phyloP scores from a whole-genome alignment of 179 eudicot species.

The Beta macrorhiza region DNA sequence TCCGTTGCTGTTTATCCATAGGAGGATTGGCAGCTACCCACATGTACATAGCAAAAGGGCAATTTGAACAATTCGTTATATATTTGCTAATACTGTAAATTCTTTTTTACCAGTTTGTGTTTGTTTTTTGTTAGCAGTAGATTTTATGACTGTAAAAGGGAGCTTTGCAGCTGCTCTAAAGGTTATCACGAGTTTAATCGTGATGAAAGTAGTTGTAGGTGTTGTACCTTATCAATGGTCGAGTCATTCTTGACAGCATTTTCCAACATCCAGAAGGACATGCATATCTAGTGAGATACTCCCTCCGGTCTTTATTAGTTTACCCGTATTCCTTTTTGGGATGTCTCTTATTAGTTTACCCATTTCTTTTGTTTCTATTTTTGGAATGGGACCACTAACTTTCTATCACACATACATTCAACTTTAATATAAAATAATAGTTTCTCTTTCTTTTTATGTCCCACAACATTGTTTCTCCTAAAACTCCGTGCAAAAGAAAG shows the following conservation, averaged over 20 bases:
- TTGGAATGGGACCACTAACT: too few relatives aligned
- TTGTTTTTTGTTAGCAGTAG: not conserved
- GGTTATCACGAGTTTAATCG: not conserved
- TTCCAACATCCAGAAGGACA: not conserved
- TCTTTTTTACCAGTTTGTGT: not conserved
- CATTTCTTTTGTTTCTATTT: too few relatives aligned
- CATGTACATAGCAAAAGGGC: conserved; percentile 17
- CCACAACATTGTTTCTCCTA: too few relatives aligned
- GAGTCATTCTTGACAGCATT: not conserved
- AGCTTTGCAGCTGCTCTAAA: not conserved
- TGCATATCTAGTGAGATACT: not conserved
- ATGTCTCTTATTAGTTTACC: too few relatives aligned
- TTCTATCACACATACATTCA: too few relatives aligned
- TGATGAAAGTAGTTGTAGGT: too few relatives aligned
- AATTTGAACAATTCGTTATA: conserved; percentile 7
- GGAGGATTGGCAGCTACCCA: conserved; percentile 5
- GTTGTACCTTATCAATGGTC: too few relatives aligned
- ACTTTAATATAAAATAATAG: too few relatives aligned
- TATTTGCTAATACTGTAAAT: not conserved
- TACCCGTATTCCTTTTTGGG: too few relatives aligned
- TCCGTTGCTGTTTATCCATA: not conserved
- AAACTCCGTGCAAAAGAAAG: too few relatives aligned
- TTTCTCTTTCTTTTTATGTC: too few relatives aligned
- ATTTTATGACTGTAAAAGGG: not conserved
- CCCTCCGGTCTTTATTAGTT: too few relatives aligned